Conservation (phyloP, 108 stramenopile species). For the Fragilaria crotonensis region DNA sequence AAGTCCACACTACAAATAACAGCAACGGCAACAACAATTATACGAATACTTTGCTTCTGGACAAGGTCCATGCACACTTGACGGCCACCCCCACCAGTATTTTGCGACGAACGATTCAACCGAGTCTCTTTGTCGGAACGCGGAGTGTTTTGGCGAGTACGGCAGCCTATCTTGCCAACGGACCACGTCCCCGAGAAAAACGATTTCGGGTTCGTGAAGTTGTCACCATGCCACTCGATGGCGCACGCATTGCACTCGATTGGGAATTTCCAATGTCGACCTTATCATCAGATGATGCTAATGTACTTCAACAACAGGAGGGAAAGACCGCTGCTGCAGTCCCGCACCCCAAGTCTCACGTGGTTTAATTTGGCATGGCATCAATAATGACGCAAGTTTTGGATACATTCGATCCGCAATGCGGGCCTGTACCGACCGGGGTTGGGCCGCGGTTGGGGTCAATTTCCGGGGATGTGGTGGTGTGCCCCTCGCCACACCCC, state of each 20-base stretch:
- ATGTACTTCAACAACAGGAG: too few relatives aligned
- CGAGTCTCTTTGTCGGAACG: conserved; percentile 73
- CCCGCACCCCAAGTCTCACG: too few relatives aligned
- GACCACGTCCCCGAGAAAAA: conserved; percentile 12
- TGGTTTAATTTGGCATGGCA: conserved; percentile 76
- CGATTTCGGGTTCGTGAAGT: conserved; percentile 54
- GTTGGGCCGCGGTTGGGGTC: conserved; percentile 73
- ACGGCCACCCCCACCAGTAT: conserved; percentile 32
- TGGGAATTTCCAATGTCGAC: conserved; percentile 59
- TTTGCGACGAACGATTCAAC: conserved; percentile 50
- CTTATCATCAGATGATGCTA: neutral
- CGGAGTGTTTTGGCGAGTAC: conserved; percentile 52
- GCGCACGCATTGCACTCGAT: conserved; percentile 64
- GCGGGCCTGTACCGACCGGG: conserved; percentile 59
- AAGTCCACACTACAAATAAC: conserved; percentile 19
- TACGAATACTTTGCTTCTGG: conserved; percentile 2
- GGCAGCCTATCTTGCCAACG: conserved; percentile 59
- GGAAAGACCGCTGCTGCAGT: too few relatives aligned
- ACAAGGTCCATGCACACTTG: conserved; percentile 17
- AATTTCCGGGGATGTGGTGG: conserved; percentile 78
- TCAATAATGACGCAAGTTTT: conserved; percentile 84
- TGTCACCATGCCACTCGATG: conserved; percentile 56
- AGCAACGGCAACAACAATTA: neutral
- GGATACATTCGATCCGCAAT: conserved; percentile 77
- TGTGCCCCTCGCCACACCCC: conserved; percentile 26